Base-by-base conservation (phyloP, 306 rosid species). In the Vachellia pachyceras region DNA sequence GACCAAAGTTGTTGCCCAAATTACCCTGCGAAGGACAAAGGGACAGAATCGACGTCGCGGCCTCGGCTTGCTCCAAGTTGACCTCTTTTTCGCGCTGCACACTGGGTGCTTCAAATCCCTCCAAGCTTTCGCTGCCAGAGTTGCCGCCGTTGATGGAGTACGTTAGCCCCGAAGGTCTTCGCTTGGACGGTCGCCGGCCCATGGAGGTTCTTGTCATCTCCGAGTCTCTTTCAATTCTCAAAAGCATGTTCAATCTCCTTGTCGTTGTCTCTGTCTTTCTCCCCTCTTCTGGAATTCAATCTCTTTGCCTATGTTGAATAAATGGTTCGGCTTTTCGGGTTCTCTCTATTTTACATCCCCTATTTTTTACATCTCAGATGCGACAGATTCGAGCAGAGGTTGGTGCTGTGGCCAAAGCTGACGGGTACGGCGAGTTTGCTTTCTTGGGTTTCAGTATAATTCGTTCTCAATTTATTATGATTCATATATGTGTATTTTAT, bases 111-210 rank as follows among this genome's bases (percentile, higher is more conserved):
- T 11, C 17, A 0, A 0, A 20, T 69, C 55, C 70, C 54, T 47
- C 75, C 20, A 46, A 45, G 41, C 40, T 29, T 10, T 41, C 5
- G 7, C 49, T 5, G 52, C 36, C 66, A 36, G 40, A 55, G 52
- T 22, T 72, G 46, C 37, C 73, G 17, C 52, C 74, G 37, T 76
- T 82, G 75, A 94, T 92, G 98, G 97, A 94, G 86, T 92, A 50
- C 5, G 95, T 94, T 46, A 92, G 86, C 90, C 97, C 98, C 5
- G 98, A 94, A 88, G 97, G 97, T 70, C 97, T 94, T 90, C 95
- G 97, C 72, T 80, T 88, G 75, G 97, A 94, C 66, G 98, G 98
- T 33, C 95, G 98, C 67, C 90, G 97, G 36, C 90, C 97, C 33
- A 76, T 86, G 89, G 91, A 88, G 79, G 88, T 87, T 29, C 49